Evolutionary conservation across 176 grass and related monocot genomes (phyloP), one percentile per base, ranked within the genome.

Genomic region (Carex scoparia): DNA sequence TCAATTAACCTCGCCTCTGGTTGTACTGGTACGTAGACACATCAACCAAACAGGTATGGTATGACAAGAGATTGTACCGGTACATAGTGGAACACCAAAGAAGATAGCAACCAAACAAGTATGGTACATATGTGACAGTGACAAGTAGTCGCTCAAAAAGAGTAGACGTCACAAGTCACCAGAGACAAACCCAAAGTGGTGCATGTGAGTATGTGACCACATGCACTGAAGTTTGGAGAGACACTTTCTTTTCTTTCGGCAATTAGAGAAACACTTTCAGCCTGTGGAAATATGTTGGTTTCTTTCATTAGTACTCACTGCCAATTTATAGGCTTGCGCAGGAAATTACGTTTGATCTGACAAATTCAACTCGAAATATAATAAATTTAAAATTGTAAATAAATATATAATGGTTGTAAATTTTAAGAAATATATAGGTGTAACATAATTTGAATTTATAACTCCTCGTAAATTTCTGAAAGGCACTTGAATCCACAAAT

Each of bases 151-250:
- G 32, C 18, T 32, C 27, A 18, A 5, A 8, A 7, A 16, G 18
- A 49, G 5, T 10, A 69, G 1, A 53, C 18, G 70, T 51, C 70
- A 74, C 44, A 74, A 4, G 44, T 28, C 70, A 74, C 10, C 23
- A 74, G 9, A 53, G 71, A 71, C 68, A 71, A 71, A 71, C 68
- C 68, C 68, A 46, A 71, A 75, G 71, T 54, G 71, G 46, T 14
- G 71, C 71, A 75, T 54, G 71, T 75, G 71, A 75, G 71, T 48
- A 75, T 54, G 71, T 54, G 46, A 75, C 10, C 71, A 75, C 71
- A 51, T 15, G 71, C 71, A 75, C 4, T 15, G 3, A 4, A 40
- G 38, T 40, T 4, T 42, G 13, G 48, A 51, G 48, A 71, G 67
- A 7, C 38, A 46, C 37, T 35, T 46, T 71, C 38, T 44, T 44